phyloP scores from a whole-genome alignment of 1,139 yeast genomes.

The Chernovozyma aurita region DNA sequence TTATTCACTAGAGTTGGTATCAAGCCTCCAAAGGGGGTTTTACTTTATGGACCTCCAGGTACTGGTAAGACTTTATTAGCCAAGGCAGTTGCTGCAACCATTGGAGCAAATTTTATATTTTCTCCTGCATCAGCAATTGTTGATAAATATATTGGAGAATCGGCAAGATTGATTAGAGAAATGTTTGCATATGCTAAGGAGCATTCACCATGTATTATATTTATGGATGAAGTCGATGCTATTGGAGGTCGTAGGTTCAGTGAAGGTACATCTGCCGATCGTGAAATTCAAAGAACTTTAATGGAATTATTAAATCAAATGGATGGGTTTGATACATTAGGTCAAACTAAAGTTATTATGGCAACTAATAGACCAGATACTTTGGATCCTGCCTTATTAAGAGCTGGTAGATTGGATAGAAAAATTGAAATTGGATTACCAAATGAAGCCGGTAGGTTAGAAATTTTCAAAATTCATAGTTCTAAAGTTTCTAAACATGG shows the following conservation, averaged over 20 bases:
- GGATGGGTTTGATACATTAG: constrained; percentile 98
- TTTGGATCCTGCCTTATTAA: constrained; percentile 94
- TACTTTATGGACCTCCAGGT: constrained; percentile 98
- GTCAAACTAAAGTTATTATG: constrained; percentile 97
- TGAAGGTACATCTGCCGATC: constrained; percentile 98
- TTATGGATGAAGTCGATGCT: constrained; percentile 99
- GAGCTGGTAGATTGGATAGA: constrained; percentile 98
- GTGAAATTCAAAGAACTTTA: constrained; percentile 97
- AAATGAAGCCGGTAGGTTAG: constrained; percentile 93
- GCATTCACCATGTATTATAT: constrained; percentile 97
- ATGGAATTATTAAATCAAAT: constrained; percentile 97
- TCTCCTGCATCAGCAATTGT: constrained; percentile 98
- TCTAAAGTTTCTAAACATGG: constrained; percentile 85
- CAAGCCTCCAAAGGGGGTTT: constrained; percentile 96
- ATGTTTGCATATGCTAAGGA: constrained; percentile 98
- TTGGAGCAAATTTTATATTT: constrained; percentile 96
- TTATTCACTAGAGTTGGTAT: constrained; percentile 93
- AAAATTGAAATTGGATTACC: constrained; percentile 96
- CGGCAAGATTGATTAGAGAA: constrained; percentile 94
- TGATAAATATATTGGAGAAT: constrained; percentile 97
- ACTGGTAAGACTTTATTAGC: constrained; percentile 96
- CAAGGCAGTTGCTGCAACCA: constrained; percentile 97
- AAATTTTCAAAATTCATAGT: constrained; percentile 92
- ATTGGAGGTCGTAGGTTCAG: constrained; percentile 98
- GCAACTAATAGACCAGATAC: constrained; percentile 99